Base-by-base conservation (phyloP, 2,329 filamentous ascomycete genomes). In the Fusarium brevicatenulatum region DNA sequence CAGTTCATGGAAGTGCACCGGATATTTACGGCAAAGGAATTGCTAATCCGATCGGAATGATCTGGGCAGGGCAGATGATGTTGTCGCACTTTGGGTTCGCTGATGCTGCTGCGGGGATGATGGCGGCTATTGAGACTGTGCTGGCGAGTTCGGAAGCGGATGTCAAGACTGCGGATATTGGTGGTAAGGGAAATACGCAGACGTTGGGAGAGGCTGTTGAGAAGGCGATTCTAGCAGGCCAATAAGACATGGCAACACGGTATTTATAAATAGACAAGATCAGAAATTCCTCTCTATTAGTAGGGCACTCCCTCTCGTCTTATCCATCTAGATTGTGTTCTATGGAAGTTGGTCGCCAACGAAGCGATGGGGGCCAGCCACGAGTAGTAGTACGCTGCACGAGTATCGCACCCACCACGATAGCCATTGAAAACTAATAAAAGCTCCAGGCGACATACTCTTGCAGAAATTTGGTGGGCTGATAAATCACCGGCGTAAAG, bases 1-100 rank as follows among this genome's bases (percentile, higher is more conserved):
- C 89, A 8, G 93, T 94, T 58, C 92, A 94, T 79, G 92, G 91
- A 86, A 88, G 77, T 50, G 92, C 92, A 9, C 92, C 92, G 19
- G 92, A 94, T 76, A 94, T 94, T 70, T 88, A 89, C 13, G 92
- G 92, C 57, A 87, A 92, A 80, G 91, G 91, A n/a, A 87, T 93
- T 52, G 91, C 93, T 62, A 94, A 94, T 81, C 92, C 92, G 4
- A 85, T 94, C 32, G 92, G 91, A 3, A 90, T 91, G 78, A 89
- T 94, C 42, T 93, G 91, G 91, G 91, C 90, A 2, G 90, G 89
- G 0, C 89, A 90, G 9, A 91, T 92, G 83, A 90, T 93, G 75
- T 25, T 80, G 4, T 63, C 76, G 3, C 78, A 79, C 10, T 78
- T 80, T 43, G 77, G 76, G 3, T 67, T 66, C 9, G 54, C 42